phyloP scores from a whole-genome alignment of 139 green algal genomes.

The Spirogloea muscicola region DNA sequence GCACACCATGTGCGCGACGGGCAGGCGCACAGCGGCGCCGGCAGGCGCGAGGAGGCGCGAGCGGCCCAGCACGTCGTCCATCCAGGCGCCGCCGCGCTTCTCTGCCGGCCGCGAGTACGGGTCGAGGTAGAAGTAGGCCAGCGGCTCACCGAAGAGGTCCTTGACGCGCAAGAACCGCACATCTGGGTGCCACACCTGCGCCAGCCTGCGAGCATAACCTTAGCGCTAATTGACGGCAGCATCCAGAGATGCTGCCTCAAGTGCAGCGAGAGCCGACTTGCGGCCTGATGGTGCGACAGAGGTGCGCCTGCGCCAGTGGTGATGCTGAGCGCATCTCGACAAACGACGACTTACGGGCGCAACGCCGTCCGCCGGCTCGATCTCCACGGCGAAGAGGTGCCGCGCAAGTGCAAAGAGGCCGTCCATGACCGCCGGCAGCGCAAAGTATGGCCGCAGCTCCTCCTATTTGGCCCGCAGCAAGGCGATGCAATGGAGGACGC shows the following conservation, averaged over 20 bases:
- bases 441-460: slow-evolving; percentile 79
- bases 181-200: slow-evolving; percentile 81
- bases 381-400: slow-evolving; percentile 79
- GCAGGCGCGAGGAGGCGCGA: slow-evolving; percentile 48
- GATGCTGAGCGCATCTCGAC: too few relatives aligned
- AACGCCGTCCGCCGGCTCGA: slow-evolving; percentile 78
- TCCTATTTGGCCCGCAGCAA: too few relatives aligned
- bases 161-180: slow-evolving; percentile 83
- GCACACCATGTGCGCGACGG: slow-evolving; percentile 94
- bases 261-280: too few relatives aligned
- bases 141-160: slow-evolving; percentile 54
- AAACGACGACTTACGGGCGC: slow-evolving; percentile 52
- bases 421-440: slow-evolving; percentile 69
- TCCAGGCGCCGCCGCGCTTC: slow-evolving; percentile 94
- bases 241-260: too few relatives aligned
- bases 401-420: slow-evolving; percentile 83
- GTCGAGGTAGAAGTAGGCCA: slow-evolving; percentile 94
- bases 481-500: too few relatives aligned
- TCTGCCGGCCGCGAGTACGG: slow-evolving; percentile 86
- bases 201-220: too few relatives aligned
- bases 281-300: too few relatives aligned
- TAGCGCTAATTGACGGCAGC: too few relatives aligned
- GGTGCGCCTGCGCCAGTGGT: too few relatives aligned
- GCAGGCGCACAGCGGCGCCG: slow-evolving; percentile 70
- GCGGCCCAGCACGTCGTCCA: slow-evolving; percentile 78